Percentiles rank a stretch among this genome's conserved stretches.
phyloP scores from a whole-genome alignment of 768 basidiomycete genomes.

The Boletellus sp. region DNA sequence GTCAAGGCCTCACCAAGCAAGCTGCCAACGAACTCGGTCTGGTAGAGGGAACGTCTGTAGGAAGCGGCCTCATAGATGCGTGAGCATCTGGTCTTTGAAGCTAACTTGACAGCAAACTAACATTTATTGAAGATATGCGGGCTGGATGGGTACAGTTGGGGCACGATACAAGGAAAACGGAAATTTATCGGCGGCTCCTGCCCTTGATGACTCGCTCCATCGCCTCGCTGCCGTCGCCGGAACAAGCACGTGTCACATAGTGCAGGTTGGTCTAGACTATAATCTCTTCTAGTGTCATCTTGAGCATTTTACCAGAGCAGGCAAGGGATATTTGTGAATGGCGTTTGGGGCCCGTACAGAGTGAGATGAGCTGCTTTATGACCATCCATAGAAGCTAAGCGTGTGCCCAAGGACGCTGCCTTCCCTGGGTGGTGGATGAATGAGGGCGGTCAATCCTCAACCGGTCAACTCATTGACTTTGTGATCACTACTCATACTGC shows the following conservation, averaged over 20 bases:
- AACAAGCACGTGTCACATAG: constrained; percentile 93
- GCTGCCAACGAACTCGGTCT: constrained; percentile 88
- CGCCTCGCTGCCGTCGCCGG: constrained; percentile 92
- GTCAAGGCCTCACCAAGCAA: constrained; percentile 68
- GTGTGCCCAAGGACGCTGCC: constrained; percentile 60
- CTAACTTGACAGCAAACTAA: background rate
- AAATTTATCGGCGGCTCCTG: constrained; percentile 51
- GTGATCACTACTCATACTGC: constrained; percentile 91
- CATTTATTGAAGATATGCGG: constrained; percentile 63
- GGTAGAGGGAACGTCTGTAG: constrained; percentile 82
- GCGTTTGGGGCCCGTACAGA: constrained; percentile 91
- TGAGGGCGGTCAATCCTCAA: constrained; percentile 97
- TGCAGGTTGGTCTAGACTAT: constrained; percentile 53
- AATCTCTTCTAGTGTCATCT: background rate
- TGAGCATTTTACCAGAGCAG: constrained; percentile 51
- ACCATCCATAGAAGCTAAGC: background rate
- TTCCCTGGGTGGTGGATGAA: constrained; percentile 99
- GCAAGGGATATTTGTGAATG: constrained; percentile 80
- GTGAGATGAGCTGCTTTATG: constrained; percentile 30
- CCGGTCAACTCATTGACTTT: constrained; percentile 93
- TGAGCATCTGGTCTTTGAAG: constrained; percentile 34
- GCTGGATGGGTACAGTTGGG: constrained; percentile 95
- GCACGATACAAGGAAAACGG: constrained; percentile 62
- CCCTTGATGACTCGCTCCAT: constrained; percentile 71
- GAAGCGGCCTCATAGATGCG: constrained; percentile 95